phyloP scores from a whole-genome alignment of 108 stramenopile species.

The Fistulifera solaris region DNA sequence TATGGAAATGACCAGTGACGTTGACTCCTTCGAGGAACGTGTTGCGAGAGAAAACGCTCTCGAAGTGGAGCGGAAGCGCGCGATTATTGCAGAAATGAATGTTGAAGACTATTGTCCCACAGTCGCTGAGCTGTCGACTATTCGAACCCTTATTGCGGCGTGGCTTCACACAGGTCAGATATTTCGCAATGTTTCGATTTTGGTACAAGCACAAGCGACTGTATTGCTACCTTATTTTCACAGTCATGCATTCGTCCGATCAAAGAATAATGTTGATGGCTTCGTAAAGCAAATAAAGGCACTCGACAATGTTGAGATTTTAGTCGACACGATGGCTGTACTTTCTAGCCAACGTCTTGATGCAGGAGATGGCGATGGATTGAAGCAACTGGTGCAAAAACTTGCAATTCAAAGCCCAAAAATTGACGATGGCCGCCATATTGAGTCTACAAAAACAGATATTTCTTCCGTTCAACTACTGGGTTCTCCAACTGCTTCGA shows the following conservation, averaged over 20 bases:
- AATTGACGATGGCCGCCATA: background rate
- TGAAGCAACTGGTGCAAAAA: background rate
- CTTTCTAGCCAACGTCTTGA: conserved; percentile 43
- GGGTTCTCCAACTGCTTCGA: background rate
- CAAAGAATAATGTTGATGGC: conserved; percentile 21
- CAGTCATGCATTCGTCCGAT: conserved; percentile 46
- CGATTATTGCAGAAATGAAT: conserved; percentile 8
- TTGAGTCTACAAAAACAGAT: background rate
- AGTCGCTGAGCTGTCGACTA: conserved; percentile 53
- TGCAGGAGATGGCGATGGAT: conserved; percentile 1
- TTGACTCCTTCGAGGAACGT: conserved; percentile 58
- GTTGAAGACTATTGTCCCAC: conserved; percentile 24
- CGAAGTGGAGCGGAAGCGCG: background rate
- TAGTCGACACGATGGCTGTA: conserved; percentile 68
- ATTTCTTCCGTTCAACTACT: background rate
- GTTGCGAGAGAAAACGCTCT: conserved; percentile 8
- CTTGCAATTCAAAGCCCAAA: background rate
- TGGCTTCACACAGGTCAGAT: conserved; percentile 84
- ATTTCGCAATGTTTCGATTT: conserved; percentile 36
- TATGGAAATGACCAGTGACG: conserved; percentile 75
- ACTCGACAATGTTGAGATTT: conserved; percentile 61
- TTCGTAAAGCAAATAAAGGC: conserved; percentile 45
- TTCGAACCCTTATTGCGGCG: conserved; percentile 71
- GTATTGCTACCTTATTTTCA: conserved; percentile 58
- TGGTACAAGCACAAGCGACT: conserved; percentile 36